Percentiles rank a stretch among this genome's conserved stretches.
phyloP scores from a whole-genome alignment of 2,329 filamentous ascomycete species.

The Neonectria ditissima region DNA sequence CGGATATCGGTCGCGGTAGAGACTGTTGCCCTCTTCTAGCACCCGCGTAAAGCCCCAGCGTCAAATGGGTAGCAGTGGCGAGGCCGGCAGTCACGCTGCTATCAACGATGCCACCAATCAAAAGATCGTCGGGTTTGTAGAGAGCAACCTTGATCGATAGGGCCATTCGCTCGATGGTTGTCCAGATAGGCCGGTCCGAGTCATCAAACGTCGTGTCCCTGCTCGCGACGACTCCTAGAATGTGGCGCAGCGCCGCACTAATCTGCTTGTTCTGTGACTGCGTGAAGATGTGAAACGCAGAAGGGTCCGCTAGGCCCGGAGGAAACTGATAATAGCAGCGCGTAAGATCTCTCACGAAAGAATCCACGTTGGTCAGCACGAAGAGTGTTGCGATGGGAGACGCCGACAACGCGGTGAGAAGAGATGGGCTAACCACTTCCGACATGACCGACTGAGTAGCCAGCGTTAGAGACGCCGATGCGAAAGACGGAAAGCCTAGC shows the following conservation, averaged over 20 bases:
- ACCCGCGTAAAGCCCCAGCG: constrained; percentile 42
- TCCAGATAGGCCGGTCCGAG: constrained; percentile 42
- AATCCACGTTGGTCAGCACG: constrained; percentile 45
- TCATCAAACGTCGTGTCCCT: constrained; percentile 3
- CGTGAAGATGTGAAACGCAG: constrained; percentile 49
- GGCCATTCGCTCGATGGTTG: constrained; percentile 42
- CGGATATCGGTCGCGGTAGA: constrained; percentile 36
- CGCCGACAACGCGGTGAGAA: constrained; percentile 39
- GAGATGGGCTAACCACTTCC: constrained; percentile 40
- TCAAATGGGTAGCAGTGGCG: constrained; percentile 48
- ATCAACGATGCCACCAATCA: constrained; percentile 52
- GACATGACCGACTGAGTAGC: constrained; percentile 50
- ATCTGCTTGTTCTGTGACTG: constrained; percentile 48
- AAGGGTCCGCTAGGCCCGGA: constrained; percentile 46
- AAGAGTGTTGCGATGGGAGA: constrained; percentile 46
- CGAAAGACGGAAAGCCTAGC: constrained; percentile 34
- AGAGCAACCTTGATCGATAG: constrained; percentile 46
- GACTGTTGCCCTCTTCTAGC: constrained; percentile 44
- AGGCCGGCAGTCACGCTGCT: constrained; percentile 47
- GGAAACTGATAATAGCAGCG: constrained; percentile 51
- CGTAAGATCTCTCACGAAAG: constrained; percentile 49
- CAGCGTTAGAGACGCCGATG: constrained; percentile 43
- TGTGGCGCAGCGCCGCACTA: constrained; percentile 40
- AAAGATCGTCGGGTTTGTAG: constrained; percentile 48
- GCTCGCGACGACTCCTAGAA: constrained; percentile 34